Evolutionary conservation across 768 basidiomycete genomes (phyloP), one percentile per base, ranked within the genome.

Genomic region (Amanita jacksonii): DNA sequence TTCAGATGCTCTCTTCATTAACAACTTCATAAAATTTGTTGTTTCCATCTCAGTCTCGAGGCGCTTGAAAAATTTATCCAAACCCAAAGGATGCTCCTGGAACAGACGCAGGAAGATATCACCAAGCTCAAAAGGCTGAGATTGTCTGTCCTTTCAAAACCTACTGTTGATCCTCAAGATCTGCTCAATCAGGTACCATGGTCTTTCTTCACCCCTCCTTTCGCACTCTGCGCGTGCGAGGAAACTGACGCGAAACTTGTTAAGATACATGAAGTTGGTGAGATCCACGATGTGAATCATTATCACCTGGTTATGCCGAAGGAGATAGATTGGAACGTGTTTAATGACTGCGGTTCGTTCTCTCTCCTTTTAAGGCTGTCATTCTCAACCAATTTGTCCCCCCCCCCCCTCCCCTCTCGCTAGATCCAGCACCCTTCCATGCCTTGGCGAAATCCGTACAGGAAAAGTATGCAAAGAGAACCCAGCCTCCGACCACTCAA

Each of bases 21-120:
- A 28, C 12, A 25, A 39, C 16, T 20, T 16, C 28, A 25, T 28
- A 38, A 27, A 32, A 24, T 40, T 38, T 45, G 24, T 42, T 7
- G 20, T 36, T n/a, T 45, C 20, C 8, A 22, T 13, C 19, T 16
- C 43, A 81, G 78, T 53, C 60, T 77, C 52, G 70, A 81, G 59
- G 80, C 79, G 66, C 79, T 87, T 52, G 72, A 76, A 53, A 63
- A 63, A 38, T 87, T 79, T 61, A 72, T 87, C 49, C 66, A 72
- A 44, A 64, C 72, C 32, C 85, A 87, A 61, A 73, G 62, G 57
- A 56, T 65, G 15, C 52, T 84, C 25, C 73, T 87, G 31, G 67
- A 69, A 38, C 72, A 72, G 24, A 80, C 81, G 22, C 72, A 75
- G 49, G 61, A 69, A 51, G 83, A 86, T 62, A 73, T 87, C 55